Conservation (phyloP, 352 stramenopile genomes). For the Phytophthora crassamura region DNA sequence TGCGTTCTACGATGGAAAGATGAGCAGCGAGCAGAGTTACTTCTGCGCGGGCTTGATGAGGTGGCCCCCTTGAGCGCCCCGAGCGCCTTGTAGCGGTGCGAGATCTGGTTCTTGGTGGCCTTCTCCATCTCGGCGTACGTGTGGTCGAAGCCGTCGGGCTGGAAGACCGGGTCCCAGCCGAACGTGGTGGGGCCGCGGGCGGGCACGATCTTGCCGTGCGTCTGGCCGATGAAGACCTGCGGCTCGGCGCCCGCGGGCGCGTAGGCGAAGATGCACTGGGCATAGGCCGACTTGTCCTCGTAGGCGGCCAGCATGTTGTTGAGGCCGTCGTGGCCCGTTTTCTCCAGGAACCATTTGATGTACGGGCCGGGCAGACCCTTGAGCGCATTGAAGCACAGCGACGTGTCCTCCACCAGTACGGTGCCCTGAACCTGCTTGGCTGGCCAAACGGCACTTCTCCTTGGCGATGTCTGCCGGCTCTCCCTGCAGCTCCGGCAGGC, state of each 20-base stretch:
- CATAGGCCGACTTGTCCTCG: slow-evolving; percentile 96
- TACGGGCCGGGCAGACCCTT: slow-evolving; percentile 95
- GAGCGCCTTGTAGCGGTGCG: slow-evolving; percentile 88
- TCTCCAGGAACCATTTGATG: slow-evolving; percentile 99
- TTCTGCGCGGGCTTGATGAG: slow-evolving; percentile 35
- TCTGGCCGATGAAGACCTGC: slow-evolving; percentile 94
- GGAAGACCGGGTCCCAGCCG: slow-evolving; percentile 93
- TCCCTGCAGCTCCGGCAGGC: slow-evolving; percentile 98
- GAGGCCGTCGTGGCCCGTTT: slow-evolving; percentile 92
- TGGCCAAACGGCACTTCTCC: slow-evolving; percentile 95
- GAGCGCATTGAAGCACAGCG: slow-evolving; percentile 97
- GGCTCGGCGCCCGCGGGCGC: slow-evolving; percentile 77
- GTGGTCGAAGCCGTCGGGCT: slow-evolving; percentile 79
- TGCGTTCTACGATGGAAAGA: slow-evolving; percentile 9
- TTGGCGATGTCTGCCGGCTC: slow-evolving; percentile 94
- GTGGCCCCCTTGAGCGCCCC: slow-evolving; percentile 64
- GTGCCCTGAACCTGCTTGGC: slow-evolving; percentile 85
- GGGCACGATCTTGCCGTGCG: slow-evolving; percentile 93
- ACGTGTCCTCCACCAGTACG: slow-evolving; percentile 97
- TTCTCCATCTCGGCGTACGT: slow-evolving; percentile 95
- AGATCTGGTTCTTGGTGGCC: slow-evolving; percentile 91
- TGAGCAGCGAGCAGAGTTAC: slow-evolving; percentile 17
- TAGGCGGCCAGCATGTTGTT: slow-evolving; percentile 96
- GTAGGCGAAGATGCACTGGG: slow-evolving; percentile 97
- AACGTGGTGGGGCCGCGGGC: slow-evolving; percentile 88